Evolutionary conservation across 139 green algal genomes (phyloP), one percentile per base, ranked within the genome.

Genomic region (Micractinium conductrix): DNA sequence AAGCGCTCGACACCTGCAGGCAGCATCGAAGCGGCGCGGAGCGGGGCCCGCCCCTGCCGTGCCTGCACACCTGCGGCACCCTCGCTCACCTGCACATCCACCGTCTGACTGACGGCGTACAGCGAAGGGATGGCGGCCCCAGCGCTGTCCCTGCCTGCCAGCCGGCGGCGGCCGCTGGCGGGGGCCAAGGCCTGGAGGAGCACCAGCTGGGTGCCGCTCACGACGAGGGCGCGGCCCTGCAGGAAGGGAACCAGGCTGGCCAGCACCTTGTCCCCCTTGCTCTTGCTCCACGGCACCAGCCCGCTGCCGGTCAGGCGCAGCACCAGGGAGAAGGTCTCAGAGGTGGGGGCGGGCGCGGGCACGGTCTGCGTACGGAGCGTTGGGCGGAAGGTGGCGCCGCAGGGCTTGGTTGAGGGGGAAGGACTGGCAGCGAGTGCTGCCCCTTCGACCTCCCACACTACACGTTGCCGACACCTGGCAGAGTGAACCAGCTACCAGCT

Each of bases 81-180:
- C 19, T n/a, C n/a, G n/a, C n/a, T n/a, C n/a, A n/a, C 74, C 74
- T 80, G 45, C 21, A 80, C 6, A 19, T 43, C 35, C 35, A 55
- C 74, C 33, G 33, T 33, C 37, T 80, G 44, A 21, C 28, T 67
- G 17, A 48, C 22, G 17, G 10, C 22, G 50, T 80, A 80, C 50
- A 80, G 30, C 50, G 50, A 70, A 50, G 74, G 74, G 50, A 80
- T 80, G 45, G 74, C 74, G 33, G 74, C n/a, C 21, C 53, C 40
- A 14, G 40, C 55, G 70, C 24, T 55, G 38, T 21, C 53, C 2
- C 40, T 50, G 38, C 28, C 33, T 2, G n/a, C 50, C 74, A 60
- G 74, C 24, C 74, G 74, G 19, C 74, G 48, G 10, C 26, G 4
- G 74, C 33, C 35, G 35, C 22, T 2, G 35, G 28, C n/a, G 37